Percentiles rank a stretch among this genome's conserved stretches.
phyloP scores from a whole-genome alignment of 2,329 filamentous ascomycete genomes.

The Juglanconis juglandina region DNA sequence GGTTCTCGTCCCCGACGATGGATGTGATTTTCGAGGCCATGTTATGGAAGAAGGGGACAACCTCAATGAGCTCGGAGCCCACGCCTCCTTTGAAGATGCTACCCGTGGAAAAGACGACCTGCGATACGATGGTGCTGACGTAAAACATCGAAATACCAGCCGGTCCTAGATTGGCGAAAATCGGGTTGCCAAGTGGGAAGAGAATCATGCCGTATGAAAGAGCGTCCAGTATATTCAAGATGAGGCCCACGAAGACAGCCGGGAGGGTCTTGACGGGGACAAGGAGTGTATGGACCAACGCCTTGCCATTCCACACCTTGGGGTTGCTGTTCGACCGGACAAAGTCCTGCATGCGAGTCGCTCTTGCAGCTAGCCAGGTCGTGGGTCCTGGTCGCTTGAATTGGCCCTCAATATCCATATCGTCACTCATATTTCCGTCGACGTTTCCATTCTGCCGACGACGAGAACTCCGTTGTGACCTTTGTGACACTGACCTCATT shows the following conservation, averaged over 20 bases:
- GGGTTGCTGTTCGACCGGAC: constrained; percentile 49
- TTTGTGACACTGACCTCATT: constrained; percentile 32
- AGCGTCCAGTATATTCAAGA: constrained; percentile 91
- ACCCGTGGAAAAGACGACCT: constrained; percentile 81
- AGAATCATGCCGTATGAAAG: constrained; percentile 96
- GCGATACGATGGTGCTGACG: constrained; percentile 92
- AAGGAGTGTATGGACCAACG: constrained; percentile 61
- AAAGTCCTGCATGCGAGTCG: constrained; percentile 22
- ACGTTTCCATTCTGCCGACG: constrained; percentile 22
- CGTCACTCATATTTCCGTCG: constrained; percentile 18
- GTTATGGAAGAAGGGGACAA: constrained; percentile 97
- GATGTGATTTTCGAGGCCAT: constrained; percentile 89
- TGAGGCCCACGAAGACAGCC: constrained; percentile 79
- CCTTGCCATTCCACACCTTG: constrained; percentile 67
- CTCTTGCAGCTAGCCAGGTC: constrained; percentile 33
- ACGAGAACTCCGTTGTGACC: constrained; percentile 29
- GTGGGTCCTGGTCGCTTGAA: constrained; percentile 32
- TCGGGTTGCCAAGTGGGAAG: constrained; percentile 82
- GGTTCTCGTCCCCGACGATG: constrained; percentile 73
- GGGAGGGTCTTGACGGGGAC: constrained; percentile 71
- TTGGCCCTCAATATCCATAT: constrained; percentile 48
- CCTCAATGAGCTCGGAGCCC: constrained; percentile 96
- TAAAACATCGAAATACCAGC: constrained; percentile 99
- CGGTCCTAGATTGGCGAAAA: constrained; percentile 82
- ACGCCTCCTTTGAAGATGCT: constrained; percentile 89